phyloP scores from a whole-genome alignment of 306 rosid genomes.

The Quercus variabilis region DNA sequence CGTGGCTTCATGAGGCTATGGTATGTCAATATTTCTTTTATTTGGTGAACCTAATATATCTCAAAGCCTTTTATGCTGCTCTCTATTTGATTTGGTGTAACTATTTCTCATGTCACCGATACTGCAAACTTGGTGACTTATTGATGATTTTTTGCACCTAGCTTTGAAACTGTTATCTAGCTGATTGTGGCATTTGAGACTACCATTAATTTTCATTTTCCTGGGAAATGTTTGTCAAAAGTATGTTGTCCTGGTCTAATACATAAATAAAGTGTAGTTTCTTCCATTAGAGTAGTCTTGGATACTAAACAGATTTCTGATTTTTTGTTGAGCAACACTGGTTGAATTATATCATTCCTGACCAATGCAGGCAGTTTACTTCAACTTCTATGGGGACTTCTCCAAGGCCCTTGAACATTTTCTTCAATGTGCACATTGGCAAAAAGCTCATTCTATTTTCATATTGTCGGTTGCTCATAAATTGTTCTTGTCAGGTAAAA shows the following conservation, averaged over 20 bases:
- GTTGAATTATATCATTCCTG: slow-evolving; percentile 29
- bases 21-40: slow-evolving; percentile 41
- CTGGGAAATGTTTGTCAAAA: slow-evolving; percentile 6
- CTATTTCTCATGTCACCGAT: not conserved
- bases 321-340: slow-evolving; percentile 13
- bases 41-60: not conserved
- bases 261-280: slow-evolving; percentile 6
- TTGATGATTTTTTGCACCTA: not conserved
- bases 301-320: not conserved
- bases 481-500: slow-evolving; percentile 75
- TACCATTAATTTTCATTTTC: not conserved
- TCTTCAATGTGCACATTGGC: slow-evolving; percentile 86
- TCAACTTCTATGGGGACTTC: slow-evolving; percentile 63
- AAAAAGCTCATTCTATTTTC: slow-evolving; percentile 81
- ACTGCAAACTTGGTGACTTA: not conserved
- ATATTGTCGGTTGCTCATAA: slow-evolving; percentile 69
- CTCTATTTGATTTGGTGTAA: not conserved
- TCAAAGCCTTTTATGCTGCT: slow-evolving; percentile 1
- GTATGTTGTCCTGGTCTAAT: slow-evolving; percentile 6
- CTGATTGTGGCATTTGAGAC: not conserved
- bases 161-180: slow-evolving; percentile 9
- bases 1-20: slow-evolving; percentile 96
- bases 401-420: slow-evolving; percentile 77
- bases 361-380: slow-evolving; percentile 75
- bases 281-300: slow-evolving; percentile 10